Base-by-base conservation (phyloP, 2,329 filamentous ascomycete genomes). In the Calonectria crousiana region DNA sequence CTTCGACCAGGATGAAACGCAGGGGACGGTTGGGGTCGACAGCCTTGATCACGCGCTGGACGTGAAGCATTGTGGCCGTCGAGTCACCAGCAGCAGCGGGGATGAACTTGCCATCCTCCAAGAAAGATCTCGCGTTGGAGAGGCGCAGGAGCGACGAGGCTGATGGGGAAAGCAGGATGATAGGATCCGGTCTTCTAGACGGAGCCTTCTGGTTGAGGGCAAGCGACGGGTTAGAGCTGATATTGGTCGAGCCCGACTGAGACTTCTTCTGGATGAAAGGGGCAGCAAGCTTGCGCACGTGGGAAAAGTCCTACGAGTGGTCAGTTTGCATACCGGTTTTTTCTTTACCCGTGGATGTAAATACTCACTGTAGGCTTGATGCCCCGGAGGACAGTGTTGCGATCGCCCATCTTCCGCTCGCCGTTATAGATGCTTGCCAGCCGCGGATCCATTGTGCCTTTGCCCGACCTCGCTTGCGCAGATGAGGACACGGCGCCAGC, bases 141-240 rank as follows among this genome's bases (percentile, higher is more conserved):
- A 98, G 95, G 84, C 96, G 95, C 47, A 99, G 92, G 64, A 98
- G 92, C 2, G 96, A 97, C 3, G 96, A 98, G 14, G 96, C 97
- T 1, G 96, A 98, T 1, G 97, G 97, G 0, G 97, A 98, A 75
- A 99, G 93, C 34, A 99, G 93, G 84, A 99, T 98, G 85, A 99
- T 99, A 64, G 97, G 97, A 83, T 98, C 90, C 47, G 90, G 90
- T 73, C 91, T 87, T 60, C 89, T 86, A 58, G 84, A 81, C 36
- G 88, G 86, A 16, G 82, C 79, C 83, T 89, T 91, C 75, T 88
- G 89, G 81, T 92, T 91, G 67, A 90, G 85, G 3, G 89, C 84
- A 18, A 92, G 86, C 10, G 89, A 79, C 11, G 87, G 84, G 77
- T 86, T 88, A 72, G 83, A 83, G 53, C 85, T 81, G 36, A 86